Percentiles rank a stretch among this genome's conserved stretches.
phyloP scores from a whole-genome alignment of 768 basidiomycete genomes.

The Russula abietina region DNA sequence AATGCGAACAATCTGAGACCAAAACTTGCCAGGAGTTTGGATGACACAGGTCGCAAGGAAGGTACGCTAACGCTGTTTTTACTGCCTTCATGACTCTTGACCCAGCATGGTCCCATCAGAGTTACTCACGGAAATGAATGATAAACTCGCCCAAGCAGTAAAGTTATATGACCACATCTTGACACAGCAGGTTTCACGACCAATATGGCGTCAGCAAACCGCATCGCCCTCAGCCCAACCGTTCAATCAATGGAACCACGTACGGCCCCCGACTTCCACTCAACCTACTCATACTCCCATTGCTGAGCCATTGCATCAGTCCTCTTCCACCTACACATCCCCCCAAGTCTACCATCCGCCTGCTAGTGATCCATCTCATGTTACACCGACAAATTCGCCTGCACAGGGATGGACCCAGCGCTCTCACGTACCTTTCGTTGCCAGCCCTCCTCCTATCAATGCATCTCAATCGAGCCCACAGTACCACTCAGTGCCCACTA shows the following conservation, averaged over 20 bases:
- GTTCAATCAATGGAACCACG: conserved; percentile 16
- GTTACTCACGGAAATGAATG: conserved; percentile 88
- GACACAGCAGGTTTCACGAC: conserved; percentile 74
- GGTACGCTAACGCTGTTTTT: conserved; percentile 40
- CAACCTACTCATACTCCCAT: not conserved
- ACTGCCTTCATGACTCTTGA: not conserved
- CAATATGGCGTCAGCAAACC: conserved; percentile 37
- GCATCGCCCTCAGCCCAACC: conserved; percentile 9
- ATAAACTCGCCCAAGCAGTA: conserved; percentile 87
- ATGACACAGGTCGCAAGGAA: conserved; percentile 82
- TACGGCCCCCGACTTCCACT: not conserved
- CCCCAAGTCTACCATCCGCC: conserved; percentile 7
- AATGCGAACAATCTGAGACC: conserved; percentile 73
- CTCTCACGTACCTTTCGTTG: conserved; percentile 2
- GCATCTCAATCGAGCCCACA: conserved; percentile 14
- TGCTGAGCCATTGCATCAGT: conserved; percentile 3
- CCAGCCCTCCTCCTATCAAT: conserved; percentile 1
- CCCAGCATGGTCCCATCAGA: conserved; percentile 40
- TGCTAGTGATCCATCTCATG: not conserved
- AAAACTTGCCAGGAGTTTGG: conserved; percentile 75
- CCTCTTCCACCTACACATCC: conserved; percentile 12
- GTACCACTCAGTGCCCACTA: conserved; percentile 28
- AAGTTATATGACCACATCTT: conserved; percentile 85
- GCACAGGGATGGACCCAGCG: conserved; percentile 19
- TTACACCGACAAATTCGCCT: conserved; percentile 4